These are phyloP conservation scores for Trichoderma gracile DNA, from an alignment of 2,329 filamentous ascomycete genomes.

Conservation along the genomic window DNA sequence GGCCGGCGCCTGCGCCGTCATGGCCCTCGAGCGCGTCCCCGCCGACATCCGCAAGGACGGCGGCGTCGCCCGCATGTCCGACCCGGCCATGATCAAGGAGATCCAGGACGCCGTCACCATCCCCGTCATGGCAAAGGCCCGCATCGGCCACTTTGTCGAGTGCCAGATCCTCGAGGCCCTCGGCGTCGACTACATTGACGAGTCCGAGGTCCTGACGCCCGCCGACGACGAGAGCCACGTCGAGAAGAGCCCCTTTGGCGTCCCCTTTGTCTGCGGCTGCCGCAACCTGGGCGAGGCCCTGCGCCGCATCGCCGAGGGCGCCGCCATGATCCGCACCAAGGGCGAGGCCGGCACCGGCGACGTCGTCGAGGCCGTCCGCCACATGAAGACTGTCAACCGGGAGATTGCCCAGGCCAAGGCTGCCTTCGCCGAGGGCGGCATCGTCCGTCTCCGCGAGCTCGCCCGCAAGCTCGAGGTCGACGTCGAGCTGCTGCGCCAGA, in stretches of 20 bases:
- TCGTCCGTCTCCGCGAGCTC: conserved; percentile 62
- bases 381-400: conserved; percentile 86
- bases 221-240: conserved; percentile 91
- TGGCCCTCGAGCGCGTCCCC: conserved; percentile 96
- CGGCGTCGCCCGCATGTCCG: conserved; percentile 95
- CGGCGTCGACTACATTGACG: conserved; percentile 96
- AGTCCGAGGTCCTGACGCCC: conserved; percentile 95
- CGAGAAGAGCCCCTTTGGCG: conserved; percentile 78
- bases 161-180: conserved; percentile 97
- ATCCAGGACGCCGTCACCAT: conserved; percentile 96
- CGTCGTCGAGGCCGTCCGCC: conserved; percentile 92
- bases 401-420: conserved; percentile 80
- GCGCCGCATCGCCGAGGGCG: conserved; percentile 85
- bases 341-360: conserved; percentile 97
- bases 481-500: conserved; percentile 78
- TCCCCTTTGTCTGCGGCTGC: conserved; percentile 96
- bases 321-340: conserved; percentile 98
- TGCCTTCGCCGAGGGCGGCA: conserved; percentile 61
- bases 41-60: conserved; percentile 92
- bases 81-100: conserved; percentile 90
- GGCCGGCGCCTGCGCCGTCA: conserved; percentile 92
- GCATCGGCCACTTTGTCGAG: conserved; percentile 97
- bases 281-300: conserved; percentile 92
- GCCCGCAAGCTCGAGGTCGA: conserved; percentile 82
- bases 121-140: conserved; percentile 97